phyloP scores from a whole-genome alignment of 495 filamentous ascomycete genomes.

The Trichoderma orchidacearum region DNA sequence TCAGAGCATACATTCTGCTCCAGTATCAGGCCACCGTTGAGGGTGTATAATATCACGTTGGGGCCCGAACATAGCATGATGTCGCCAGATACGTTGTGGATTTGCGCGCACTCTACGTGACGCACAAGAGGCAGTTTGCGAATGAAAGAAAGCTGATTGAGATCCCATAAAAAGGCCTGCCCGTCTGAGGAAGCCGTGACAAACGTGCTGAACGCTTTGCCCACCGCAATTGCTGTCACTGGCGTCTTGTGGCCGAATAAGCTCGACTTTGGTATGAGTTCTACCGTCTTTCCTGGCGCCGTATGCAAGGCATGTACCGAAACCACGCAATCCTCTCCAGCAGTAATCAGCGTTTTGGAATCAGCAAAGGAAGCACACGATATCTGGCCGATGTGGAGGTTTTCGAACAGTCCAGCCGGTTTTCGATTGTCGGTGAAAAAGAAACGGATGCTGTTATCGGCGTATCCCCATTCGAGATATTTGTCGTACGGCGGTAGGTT shows the following conservation, averaged over 20 bases:
- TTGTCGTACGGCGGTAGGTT: slow-evolving; percentile 89
- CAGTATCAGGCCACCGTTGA: slow-evolving; percentile 74
- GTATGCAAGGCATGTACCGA: slow-evolving; percentile 61
- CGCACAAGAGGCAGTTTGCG: slow-evolving; percentile 47
- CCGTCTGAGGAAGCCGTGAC: slow-evolving; percentile 72
- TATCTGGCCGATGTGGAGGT: slow-evolving; percentile 79
- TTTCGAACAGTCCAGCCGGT: slow-evolving; percentile 74
- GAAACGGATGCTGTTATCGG: slow-evolving; percentile 84
- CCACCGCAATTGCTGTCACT: slow-evolving; percentile 68
- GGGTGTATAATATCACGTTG: slow-evolving; percentile 63
- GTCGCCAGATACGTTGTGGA: slow-evolving; percentile 82
- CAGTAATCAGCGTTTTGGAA: slow-evolving; percentile 78
- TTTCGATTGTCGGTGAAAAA: slow-evolving; percentile 55
- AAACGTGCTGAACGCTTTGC: slow-evolving; percentile 73
- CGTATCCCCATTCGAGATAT: slow-evolving; percentile 92
- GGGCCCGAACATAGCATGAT: slow-evolving; percentile 71
- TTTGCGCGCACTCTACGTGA: slow-evolving; percentile 54
- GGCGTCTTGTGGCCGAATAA: slow-evolving; percentile 82
- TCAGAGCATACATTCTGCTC: slow-evolving; percentile 66
- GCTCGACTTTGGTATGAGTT: slow-evolving; percentile 64
- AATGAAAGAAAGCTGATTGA: slow-evolving; percentile 79
- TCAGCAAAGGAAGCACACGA: slow-evolving; percentile 74
- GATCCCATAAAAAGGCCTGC: slow-evolving; percentile 78
- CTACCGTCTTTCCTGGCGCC: slow-evolving; percentile 46
- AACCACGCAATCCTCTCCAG: slow-evolving; percentile 81